Base-by-base conservation (phyloP, 2,329 filamentous ascomycete genomes). In the Sclerotinia borealis region DNA sequence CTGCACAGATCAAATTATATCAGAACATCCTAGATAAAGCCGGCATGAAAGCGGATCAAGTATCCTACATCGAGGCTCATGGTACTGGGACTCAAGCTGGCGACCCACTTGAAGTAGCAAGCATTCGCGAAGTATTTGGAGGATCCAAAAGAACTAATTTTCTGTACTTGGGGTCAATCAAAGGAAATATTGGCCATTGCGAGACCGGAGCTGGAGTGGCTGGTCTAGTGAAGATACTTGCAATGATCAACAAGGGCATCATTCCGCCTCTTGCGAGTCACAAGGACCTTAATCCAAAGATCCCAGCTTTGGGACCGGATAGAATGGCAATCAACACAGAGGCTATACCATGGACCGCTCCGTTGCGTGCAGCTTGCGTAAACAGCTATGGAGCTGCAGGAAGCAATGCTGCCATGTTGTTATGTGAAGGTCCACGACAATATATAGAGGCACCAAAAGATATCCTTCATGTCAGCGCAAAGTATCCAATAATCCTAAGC, bases 181-280 rank as follows among this genome's bases (percentile, higher is more conserved):
- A 79, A 64, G 68, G 75, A 6, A 77, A 77, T 37, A 45, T 72
- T 34, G 71, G 71, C 8, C 71, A 73, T 56, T 65, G 74, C 15
- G 75, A 76, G 59, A 73, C 72, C 4, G 75, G 72, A 11, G 72
- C 70, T 56, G 76, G 76, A 17, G 65, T 78, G 29, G 71, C 74
- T 11, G 70, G 68, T 1, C 60, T 77, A 1, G 76, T 79, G 55
- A 79, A 79, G 64, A 68, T 72, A 1, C 70, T 74, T 1, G 58
- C 78, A 56, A 73, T 76, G 67, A 64, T 80, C 2, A 76, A 79
- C 63, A 74, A 75, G 36, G 73, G 74, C 0, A 71, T 77, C 8
- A 75, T 79, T 25, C 73, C 75, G 13, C 76, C 77, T 4, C 78
- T 77, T 61, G 70, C 69, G 37, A 75, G 77, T 41, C 78, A 78